Evolutionary conservation across 2,329 filamentous ascomycete species (phyloP).

Genomic region (Orbilia quercus): DNA sequence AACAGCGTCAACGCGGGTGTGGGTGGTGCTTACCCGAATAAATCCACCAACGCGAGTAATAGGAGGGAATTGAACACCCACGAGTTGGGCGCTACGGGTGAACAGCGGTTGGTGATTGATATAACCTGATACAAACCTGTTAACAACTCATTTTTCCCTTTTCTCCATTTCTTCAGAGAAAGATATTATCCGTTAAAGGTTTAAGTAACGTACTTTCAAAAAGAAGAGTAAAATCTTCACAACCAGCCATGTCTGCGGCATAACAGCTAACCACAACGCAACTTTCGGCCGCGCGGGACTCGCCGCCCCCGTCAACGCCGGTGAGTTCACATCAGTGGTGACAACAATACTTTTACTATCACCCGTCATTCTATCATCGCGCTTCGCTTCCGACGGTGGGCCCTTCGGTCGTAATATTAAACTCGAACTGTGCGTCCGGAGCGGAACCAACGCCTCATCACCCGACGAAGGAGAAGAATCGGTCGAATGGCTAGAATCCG

Average conservation of each 20-base stretch:
- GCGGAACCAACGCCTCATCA: conserved; percentile 34
- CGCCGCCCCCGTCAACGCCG: conserved; percentile 31
- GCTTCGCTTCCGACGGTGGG: neutral
- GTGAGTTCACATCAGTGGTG: conserved; percentile 24
- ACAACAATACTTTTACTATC: conserved; percentile 36
- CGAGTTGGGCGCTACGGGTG: conserved; percentile 47
- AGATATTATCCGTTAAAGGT: too few species aligned
- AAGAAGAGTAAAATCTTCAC: conserved; percentile 45
- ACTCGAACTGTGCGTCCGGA: conserved; percentile 42
- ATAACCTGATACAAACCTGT: conserved; percentile 27
- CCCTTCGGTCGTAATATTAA: conserved; percentile 46
- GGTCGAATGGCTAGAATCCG: conserved; percentile 16
- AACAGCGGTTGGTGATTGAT: conserved; percentile 40
- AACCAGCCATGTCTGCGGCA: conserved; percentile 44
- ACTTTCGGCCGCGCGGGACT: conserved; percentile 5
- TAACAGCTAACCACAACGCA: conserved; percentile 24
- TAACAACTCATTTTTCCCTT: neutral
- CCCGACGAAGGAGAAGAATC: conserved; percentile 12
- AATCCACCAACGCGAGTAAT: conserved; percentile 45
- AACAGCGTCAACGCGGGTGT: neutral
- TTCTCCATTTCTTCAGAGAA: neutral
- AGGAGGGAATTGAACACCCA: conserved; percentile 52
- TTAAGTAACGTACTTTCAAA: conserved; percentile 24
- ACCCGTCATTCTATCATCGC: neutral
- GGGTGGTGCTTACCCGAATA: conserved; percentile 48